A percentile compares a stretch with the other conserved stretches of the same genome.
Evolutionary conservation across 2,329 filamentous ascomycete species (phyloP).

Genomic region (Hymenoscyphus infarciens): DNA sequence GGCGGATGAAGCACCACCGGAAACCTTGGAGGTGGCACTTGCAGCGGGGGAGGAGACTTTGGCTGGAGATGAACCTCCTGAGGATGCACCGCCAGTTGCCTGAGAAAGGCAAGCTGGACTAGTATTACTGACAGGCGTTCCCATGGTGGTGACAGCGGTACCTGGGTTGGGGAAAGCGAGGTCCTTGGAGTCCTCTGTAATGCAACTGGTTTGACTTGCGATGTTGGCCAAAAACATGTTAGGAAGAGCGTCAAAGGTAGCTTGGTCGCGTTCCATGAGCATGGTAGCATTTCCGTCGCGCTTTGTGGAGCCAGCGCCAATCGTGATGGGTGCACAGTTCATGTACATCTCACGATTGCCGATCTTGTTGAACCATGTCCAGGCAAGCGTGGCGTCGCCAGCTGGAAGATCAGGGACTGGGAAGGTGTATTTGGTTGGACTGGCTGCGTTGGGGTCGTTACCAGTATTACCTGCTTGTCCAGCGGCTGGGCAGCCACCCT

Average conservation of each 20-base stretch:
- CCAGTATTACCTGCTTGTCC: conserved; percentile 55
- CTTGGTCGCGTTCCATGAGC: conserved; percentile 37
- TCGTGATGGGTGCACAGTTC: conserved; percentile 79
- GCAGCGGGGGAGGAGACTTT: conserved; percentile 10
- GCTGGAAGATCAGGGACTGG: conserved; percentile 69
- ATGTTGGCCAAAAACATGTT: conserved; percentile 76
- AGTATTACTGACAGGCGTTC: too few relatives aligned
- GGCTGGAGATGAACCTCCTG: conserved; percentile 12
- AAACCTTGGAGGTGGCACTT: neutral
- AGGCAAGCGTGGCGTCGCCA: conserved; percentile 78
- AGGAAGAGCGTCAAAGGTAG: conserved; percentile 61
- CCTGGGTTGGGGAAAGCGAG: conserved; percentile 69
- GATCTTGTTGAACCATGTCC: conserved; percentile 92
- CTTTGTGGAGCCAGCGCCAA: conserved; percentile 53
- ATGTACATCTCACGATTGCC: conserved; percentile 98
- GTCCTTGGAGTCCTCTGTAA: conserved; percentile 49
- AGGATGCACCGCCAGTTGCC: conserved; percentile 3
- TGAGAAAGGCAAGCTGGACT: too few relatives aligned
- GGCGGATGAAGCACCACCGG: conserved; percentile 13
- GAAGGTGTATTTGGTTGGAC: conserved; percentile 63
- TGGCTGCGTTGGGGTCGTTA: conserved; percentile 40
- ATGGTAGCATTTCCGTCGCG: conserved; percentile 32
- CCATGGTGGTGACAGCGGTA: conserved; percentile 47
- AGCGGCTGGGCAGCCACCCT: conserved; percentile 76
- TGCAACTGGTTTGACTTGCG: too few relatives aligned